Conservation (phyloP, 169 alveolate genomes). For the Fabrea salina region DNA sequence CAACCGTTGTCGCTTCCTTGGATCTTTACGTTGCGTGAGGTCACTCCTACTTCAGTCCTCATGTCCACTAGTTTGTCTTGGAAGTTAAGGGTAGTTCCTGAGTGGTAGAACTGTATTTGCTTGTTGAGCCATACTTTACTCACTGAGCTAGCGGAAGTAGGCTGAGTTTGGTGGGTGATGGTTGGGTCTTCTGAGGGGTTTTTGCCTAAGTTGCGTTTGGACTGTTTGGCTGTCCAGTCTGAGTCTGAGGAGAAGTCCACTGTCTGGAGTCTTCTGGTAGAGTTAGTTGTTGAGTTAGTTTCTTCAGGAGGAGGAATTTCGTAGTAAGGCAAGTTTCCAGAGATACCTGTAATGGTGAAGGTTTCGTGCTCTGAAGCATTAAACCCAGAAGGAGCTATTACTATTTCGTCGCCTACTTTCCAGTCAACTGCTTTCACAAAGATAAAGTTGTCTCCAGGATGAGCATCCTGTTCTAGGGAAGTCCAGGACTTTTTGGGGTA, state of each 20-base stretch:
- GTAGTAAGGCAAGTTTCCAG: not conserved
- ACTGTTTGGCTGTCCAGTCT: not conserved
- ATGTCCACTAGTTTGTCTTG: not conserved
- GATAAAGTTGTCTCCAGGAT: not conserved
- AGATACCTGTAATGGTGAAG: not conserved
- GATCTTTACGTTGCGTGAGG: constrained; percentile 4
- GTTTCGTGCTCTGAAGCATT: not conserved
- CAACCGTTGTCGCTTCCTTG: not conserved
- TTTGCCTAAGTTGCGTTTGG: not conserved
- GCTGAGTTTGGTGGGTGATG: not conserved
- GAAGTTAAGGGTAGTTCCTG: not conserved
- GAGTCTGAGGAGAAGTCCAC: constrained; percentile 6
- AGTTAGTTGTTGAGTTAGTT: not conserved
- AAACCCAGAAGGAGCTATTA: constrained; percentile 26
- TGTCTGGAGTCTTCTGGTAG: not conserved
- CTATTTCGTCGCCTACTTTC: constrained; percentile 27
- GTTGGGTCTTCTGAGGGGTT: not conserved
- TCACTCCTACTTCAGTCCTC: constrained; percentile 20
- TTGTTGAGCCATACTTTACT: not conserved
- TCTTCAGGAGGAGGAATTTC: not conserved
- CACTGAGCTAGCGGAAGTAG: not conserved
- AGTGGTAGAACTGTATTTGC: not conserved
- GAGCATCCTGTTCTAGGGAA: not conserved
- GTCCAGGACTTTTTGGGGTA: not conserved
- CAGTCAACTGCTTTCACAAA: constrained; percentile 24